Evolutionary conservation across 495 filamentous ascomycete species (phyloP).

Genomic region (Tuber aestivum): DNA sequence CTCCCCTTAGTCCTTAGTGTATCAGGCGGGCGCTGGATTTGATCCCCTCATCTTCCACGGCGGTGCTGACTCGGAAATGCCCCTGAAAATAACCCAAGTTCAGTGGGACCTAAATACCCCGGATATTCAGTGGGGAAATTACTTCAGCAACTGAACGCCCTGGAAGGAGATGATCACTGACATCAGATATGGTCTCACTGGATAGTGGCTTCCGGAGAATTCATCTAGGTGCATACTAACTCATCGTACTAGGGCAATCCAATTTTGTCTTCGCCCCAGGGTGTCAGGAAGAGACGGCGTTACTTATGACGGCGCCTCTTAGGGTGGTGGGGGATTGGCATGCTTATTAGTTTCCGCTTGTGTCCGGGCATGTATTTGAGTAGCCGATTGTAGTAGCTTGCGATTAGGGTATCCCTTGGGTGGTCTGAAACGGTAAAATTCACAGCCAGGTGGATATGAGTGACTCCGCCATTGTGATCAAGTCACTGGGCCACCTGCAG

Average conservation of each 20-base stretch:
- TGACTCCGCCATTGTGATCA: no score
- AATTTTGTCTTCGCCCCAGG: neutral
- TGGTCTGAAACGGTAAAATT: no score
- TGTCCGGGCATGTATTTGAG: neutral
- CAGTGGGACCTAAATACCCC: constrained; percentile 14
- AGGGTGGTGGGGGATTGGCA: constrained; percentile 17
- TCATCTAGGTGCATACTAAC: neutral
- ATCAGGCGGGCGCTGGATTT: constrained; percentile 12
- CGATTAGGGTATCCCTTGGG: no score
- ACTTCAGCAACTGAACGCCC: constrained; percentile 9
- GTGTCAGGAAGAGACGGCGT: constrained; percentile 2
- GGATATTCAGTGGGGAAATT: constrained; percentile 8
- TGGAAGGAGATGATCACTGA: constrained; percentile 1
- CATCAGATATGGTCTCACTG: neutral
- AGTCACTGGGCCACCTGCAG: no score
- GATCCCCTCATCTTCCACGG: constrained; percentile 2
- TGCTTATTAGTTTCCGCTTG: neutral
- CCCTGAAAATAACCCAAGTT: constrained; percentile 9
- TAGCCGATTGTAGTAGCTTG: constrained; percentile 45
- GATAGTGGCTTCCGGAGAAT: neutral
- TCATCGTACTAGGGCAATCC: neutral
- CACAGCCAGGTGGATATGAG: no score
- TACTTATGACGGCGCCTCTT: neutral
- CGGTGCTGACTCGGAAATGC: neutral
- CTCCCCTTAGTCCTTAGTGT: neutral